These are phyloP conservation scores for Mucor irregularis DNA, from an alignment of 371 early-diverging fungal species.

Conservation along the genomic window DNA sequence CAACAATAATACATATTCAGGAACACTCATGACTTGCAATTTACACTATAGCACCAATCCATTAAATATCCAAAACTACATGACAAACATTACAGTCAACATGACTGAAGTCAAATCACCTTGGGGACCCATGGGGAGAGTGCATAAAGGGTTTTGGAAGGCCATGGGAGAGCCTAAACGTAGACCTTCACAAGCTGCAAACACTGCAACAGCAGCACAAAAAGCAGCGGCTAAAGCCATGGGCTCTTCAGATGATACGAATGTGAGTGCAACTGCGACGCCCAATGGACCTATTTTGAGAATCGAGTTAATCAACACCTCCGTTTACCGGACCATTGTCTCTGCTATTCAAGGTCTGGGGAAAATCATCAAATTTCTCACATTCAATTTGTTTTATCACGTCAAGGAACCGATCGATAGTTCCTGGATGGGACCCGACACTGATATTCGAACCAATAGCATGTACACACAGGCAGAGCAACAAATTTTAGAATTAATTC, in stretches of 20 bases:
- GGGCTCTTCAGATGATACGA: background rate
- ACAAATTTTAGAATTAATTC: conserved; percentile 32
- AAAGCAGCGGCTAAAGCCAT: background rate
- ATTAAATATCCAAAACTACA: conserved; percentile 61
- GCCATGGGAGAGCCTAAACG: conserved; percentile 53
- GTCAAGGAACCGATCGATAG: conserved; percentile 49
- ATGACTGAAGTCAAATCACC: conserved; percentile 50
- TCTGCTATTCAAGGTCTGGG: conserved; percentile 36
- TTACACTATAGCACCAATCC: conserved; percentile 51
- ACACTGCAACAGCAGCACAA: background rate
- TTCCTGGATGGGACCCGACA: conserved; percentile 40
- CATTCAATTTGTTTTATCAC: conserved; percentile 33
- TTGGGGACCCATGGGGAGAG: conserved; percentile 56
- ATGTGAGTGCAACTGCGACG: background rate
- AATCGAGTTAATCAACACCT: conserved; percentile 40
- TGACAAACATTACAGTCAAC: conserved; percentile 54
- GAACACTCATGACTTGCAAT: background rate
- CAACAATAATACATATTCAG: background rate
- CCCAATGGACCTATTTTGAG: conserved; percentile 18
- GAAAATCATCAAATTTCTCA: conserved; percentile 31
- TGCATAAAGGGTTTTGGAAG: conserved; percentile 62
- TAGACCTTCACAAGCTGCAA: background rate
- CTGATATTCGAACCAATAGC: conserved; percentile 35
- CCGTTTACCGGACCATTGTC: conserved; percentile 37
- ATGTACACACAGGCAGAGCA: conserved; percentile 45